A percentile compares a stretch with the other conserved stretches of the same genome.
Conservation (phyloP, 148 eudicot genomes). For the Camellia japonica region DNA sequence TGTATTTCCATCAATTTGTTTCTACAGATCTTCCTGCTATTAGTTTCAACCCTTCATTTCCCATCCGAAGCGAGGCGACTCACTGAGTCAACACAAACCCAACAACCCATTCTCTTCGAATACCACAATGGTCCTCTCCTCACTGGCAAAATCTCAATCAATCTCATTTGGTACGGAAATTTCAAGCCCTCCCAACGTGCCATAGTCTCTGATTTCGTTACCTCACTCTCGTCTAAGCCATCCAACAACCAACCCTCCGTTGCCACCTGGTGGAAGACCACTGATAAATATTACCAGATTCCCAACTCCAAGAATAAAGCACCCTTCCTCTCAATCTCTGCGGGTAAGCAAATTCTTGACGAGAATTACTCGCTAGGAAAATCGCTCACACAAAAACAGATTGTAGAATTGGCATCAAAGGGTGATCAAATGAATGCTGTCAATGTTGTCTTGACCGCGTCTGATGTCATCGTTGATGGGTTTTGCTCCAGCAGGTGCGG, state of each 20-base stretch:
- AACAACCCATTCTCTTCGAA: background rate
- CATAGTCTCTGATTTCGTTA: constrained; percentile 41
- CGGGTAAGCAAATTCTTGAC: constrained; percentile 28
- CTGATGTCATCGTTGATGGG: constrained; percentile 43
- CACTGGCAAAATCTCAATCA: constrained; percentile 39
- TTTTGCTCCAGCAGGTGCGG: constrained; percentile 22
- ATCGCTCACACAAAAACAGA: constrained; percentile 27
- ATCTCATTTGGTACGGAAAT: constrained; percentile 53
- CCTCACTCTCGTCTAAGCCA: constrained; percentile 28
- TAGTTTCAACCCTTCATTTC: background rate
- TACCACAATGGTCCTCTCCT: constrained; percentile 52
- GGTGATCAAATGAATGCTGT: constrained; percentile 29
- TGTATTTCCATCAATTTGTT: no score
- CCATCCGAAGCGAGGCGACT: constrained; percentile 11
- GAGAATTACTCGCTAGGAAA: constrained; percentile 30
- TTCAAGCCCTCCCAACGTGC: constrained; percentile 41
- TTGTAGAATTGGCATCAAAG: constrained; percentile 24
- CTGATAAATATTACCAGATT: constrained; percentile 30
- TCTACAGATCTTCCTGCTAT: background rate
- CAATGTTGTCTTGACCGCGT: constrained; percentile 43
- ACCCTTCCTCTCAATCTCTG: constrained; percentile 17
- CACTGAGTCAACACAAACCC: background rate
- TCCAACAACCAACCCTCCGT: constrained; percentile 25
- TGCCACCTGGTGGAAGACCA: constrained; percentile 42
- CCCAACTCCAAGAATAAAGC: constrained; percentile 16